These are phyloP conservation scores for Peniophora sp. DNA, from an alignment of 1,284 basidiomycete genomes.

Conservation along the genomic window DNA sequence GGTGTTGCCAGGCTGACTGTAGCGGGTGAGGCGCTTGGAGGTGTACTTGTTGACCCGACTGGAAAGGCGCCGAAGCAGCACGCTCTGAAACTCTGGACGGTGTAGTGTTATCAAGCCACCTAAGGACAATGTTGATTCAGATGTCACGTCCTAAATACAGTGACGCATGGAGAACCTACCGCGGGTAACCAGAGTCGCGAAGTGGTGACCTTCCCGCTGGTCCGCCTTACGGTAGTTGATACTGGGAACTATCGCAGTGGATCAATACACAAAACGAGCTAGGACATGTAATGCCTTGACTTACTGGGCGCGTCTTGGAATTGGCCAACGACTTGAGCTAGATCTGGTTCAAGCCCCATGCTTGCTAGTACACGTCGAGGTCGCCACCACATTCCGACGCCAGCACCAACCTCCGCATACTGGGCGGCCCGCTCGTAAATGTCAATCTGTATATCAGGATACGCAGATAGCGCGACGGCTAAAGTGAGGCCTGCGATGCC, in stretches of 20 bases:
- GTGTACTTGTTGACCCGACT: slow-evolving; percentile 23
- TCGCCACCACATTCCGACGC: slow-evolving; percentile 28
- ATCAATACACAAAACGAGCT: neutral
- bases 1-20: slow-evolving; percentile 17
- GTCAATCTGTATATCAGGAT: slow-evolving; percentile 25
- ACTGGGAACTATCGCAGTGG: slow-evolving; percentile 14
- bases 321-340: slow-evolving; percentile 15
- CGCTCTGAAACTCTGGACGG: slow-evolving; percentile 34
- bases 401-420: slow-evolving; percentile 28
- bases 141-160: neutral
- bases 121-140: slow-evolving; percentile 10
- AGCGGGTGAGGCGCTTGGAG: slow-evolving; percentile 31
- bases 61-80: slow-evolving; percentile 27
- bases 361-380: slow-evolving; percentile 23
- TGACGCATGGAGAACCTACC: slow-evolving; percentile 14
- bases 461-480: slow-evolving; percentile 26
- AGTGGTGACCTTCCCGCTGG: slow-evolving; percentile 20
- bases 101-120: slow-evolving; percentile 33
- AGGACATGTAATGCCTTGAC: too few species aligned
- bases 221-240: slow-evolving; percentile 26
- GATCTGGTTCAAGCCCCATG: slow-evolving; percentile 22
- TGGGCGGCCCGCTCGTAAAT: slow-evolving; percentile 29
- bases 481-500: slow-evolving; percentile 31
- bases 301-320: slow-evolving; percentile 13
- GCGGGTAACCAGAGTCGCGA: slow-evolving; percentile 21